Conservation (phyloP, 2,329 filamentous ascomycete genomes). For the Reticulascus tulasneorum region DNA sequence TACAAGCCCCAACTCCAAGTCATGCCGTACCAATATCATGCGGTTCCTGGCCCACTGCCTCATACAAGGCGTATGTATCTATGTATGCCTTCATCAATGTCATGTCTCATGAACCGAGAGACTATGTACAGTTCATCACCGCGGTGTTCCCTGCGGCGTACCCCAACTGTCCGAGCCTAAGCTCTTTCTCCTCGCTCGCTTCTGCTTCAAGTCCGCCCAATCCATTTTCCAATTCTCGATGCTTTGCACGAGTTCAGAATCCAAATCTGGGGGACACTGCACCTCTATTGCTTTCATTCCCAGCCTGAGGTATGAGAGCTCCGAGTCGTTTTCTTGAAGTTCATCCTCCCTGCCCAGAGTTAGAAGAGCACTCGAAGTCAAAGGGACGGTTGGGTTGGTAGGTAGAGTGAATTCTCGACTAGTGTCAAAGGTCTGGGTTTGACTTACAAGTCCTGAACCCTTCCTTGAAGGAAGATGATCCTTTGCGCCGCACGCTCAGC, state of each 20-base stretch:
- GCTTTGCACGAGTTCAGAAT: slow-evolving; percentile 54
- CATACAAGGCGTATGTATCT: too few relatives aligned
- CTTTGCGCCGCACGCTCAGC: slow-evolving; percentile 54
- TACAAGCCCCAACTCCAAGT: too few relatives aligned
- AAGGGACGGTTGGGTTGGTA: not conserved
- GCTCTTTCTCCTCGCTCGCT: slow-evolving; percentile 25
- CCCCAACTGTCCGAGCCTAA: slow-evolving; percentile 11
- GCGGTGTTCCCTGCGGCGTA: slow-evolving; percentile 11
- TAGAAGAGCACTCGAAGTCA: slow-evolving; percentile 2
- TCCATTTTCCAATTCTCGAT: slow-evolving; percentile 60
- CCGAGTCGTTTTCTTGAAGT: slow-evolving; percentile 52
- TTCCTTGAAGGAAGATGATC: slow-evolving; percentile 56
- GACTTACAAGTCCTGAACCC: slow-evolving; percentile 54
- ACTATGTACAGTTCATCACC: too few relatives aligned
- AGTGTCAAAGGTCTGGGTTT: slow-evolving; percentile 3
- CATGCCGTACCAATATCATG: too few relatives aligned
- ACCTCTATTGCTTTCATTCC: slow-evolving; percentile 60
- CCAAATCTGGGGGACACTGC: slow-evolving; percentile 47
- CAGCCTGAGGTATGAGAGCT: slow-evolving; percentile 58
- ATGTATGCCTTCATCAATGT: too few relatives aligned
- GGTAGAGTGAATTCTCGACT: not conserved
- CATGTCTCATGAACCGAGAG: too few relatives aligned
- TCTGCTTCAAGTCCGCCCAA: slow-evolving; percentile 49
- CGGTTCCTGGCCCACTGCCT: too few relatives aligned
- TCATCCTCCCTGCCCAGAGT: slow-evolving; percentile 45